These are phyloP conservation scores for Pleurozium schreberi DNA, from an alignment of 225 moss, liverwort and hornwort species.

Conservation along the genomic window DNA sequence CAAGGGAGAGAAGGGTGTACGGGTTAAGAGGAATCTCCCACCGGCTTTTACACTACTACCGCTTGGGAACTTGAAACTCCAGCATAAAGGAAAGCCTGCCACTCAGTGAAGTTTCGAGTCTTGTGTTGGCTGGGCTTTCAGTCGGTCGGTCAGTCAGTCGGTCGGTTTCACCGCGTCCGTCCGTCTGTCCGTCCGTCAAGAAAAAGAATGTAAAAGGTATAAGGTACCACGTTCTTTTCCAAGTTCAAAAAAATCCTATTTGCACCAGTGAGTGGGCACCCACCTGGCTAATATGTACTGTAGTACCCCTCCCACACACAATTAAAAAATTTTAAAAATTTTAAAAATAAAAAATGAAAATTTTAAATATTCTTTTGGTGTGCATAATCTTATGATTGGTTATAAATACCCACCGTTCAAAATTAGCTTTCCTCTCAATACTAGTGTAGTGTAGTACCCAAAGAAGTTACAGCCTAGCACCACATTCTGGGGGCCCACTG, in stretches of 20 bases:
- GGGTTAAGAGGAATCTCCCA: neutral
- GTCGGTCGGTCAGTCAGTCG: neutral
- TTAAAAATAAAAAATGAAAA: no score
- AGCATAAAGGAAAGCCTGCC: neutral
- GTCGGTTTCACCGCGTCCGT: neutral
- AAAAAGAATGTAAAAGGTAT: neutral
- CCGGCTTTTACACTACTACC: neutral
- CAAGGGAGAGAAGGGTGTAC: neutral
- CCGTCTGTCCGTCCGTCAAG: no score
- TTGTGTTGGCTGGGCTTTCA: neutral
- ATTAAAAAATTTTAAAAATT: no score
- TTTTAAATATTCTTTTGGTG: neutral
- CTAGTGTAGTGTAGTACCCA: neutral
- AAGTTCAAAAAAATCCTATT: neutral
- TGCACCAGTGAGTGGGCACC: neutral
- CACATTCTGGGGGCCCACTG: neutral
- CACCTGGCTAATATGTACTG: neutral
- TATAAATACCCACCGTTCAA: neutral
- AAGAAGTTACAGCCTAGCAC: neutral
- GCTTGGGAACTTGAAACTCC: no score
- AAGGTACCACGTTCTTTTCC: neutral
- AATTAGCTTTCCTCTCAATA: neutral
- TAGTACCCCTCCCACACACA: no score
- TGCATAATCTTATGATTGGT: neutral
- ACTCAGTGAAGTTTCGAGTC: neutral